Conservation (phyloP, 2,329 filamentous ascomycete genomes). For the Claviceps arundinis region DNA sequence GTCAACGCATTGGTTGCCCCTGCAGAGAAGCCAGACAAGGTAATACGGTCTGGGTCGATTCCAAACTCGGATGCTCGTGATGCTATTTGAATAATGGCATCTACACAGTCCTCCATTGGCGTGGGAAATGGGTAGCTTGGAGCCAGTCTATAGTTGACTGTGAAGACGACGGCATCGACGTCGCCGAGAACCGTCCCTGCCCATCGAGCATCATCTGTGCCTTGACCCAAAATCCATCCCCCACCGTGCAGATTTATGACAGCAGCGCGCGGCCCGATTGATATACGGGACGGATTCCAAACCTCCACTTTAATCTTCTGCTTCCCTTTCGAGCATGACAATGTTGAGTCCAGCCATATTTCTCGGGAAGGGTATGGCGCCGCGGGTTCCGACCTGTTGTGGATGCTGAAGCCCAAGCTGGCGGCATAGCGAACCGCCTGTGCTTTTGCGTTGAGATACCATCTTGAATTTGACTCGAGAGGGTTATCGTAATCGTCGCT, state of each 20-base stretch:
- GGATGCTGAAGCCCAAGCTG: slow-evolving; percentile 28
- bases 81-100: slow-evolving; percentile 48
- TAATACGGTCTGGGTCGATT: slow-evolving; percentile 41
- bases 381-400: slow-evolving; percentile 27
- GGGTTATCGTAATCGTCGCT: slow-evolving; percentile 29
- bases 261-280: slow-evolving; percentile 30
- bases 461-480: slow-evolving; percentile 29
- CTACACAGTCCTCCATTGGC: slow-evolving; percentile 51
- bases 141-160: slow-evolving; percentile 55
- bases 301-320: slow-evolving; percentile 35
- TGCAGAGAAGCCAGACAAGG: slow-evolving; percentile 51
- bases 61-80: slow-evolving; percentile 41
- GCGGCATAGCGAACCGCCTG: slow-evolving; percentile 31
- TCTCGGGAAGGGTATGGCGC: slow-evolving; percentile 25
- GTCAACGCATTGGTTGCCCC: slow-evolving; percentile 44
- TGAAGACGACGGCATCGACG: slow-evolving; percentile 45
- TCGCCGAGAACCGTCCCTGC: slow-evolving; percentile 37
- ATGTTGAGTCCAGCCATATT: slow-evolving; percentile 29
- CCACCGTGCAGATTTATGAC: slow-evolving; percentile 57
- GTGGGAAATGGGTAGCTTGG: slow-evolving; percentile 52
- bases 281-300: slow-evolving; percentile 24
- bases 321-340: slow-evolving; percentile 22
- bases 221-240: slow-evolving; percentile 50
- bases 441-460: slow-evolving; percentile 28
- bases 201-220: slow-evolving; percentile 51